These are phyloP conservation scores for Phalaenopsis aphrodite DNA, from an alignment of 106 monocot genomes.

Conservation along the genomic window DNA sequence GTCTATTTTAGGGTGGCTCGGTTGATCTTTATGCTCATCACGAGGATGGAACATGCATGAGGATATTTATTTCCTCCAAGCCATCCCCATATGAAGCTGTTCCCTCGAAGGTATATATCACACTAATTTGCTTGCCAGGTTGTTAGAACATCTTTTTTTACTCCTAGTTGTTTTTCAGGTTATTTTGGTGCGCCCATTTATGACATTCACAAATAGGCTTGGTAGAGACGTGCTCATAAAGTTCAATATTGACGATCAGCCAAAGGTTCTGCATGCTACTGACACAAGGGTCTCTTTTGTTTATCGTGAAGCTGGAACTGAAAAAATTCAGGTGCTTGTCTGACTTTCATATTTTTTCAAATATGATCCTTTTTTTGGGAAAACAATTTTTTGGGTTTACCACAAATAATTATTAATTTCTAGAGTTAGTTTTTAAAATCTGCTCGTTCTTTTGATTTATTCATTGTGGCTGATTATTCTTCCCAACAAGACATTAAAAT, in stretches of 20 bases:
- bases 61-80: conserved; percentile 73
- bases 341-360: background rate
- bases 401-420: background rate
- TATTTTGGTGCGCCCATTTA: conserved; percentile 72
- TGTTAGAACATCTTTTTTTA: background rate
- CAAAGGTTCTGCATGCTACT: conserved; percentile 48
- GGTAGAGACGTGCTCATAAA: conserved; percentile 75
- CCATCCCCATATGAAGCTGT: conserved; percentile 79
- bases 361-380: background rate
- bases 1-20: conserved; percentile 71
- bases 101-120: conserved; percentile 76
- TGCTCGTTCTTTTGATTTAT: background rate
- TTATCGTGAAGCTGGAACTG: conserved; percentile 33
- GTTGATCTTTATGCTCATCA: conserved; percentile 83
- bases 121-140: background rate
- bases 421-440: background rate
- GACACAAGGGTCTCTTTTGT: conserved; percentile 70
- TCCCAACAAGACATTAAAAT: background rate
- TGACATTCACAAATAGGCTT: conserved; percentile 84
- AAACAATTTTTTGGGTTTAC: background rate
- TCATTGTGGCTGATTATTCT: background rate
- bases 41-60: conserved; percentile 60
- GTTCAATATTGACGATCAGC: conserved; percentile 50
- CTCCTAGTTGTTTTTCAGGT: conserved; percentile 40
- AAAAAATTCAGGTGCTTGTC: conserved; percentile 64